A percentile compares a stretch with the other conserved stretches of the same genome.
These are phyloP conservation scores for Paecilomyces sp. DNA, from an alignment of 2,329 filamentous ascomycete genomes.

Conservation along the genomic window DNA sequence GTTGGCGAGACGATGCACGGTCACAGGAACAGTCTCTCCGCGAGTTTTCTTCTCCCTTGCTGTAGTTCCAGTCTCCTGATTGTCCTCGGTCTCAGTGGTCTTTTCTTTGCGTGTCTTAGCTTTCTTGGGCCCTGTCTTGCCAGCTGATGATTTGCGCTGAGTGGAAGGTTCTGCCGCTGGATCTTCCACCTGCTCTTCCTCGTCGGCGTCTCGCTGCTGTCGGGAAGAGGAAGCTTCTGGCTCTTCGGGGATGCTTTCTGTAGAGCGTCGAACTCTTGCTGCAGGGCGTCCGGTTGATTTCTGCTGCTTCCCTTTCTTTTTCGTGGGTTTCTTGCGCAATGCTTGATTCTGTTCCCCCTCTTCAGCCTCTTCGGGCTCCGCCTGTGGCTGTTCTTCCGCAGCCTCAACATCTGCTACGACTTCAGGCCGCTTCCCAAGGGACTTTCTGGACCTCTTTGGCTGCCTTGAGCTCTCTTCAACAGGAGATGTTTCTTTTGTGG, in stretches of 20 bases:
- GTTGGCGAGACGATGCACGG: constrained; percentile 34
- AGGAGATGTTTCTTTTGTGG: neutral
- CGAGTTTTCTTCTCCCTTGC: constrained; percentile 12
- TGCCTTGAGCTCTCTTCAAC: neutral
- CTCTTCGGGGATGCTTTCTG: constrained; percentile 1
- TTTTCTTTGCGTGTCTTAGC: constrained; percentile 1
- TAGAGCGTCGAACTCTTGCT: neutral
- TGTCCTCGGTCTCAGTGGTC: neutral
- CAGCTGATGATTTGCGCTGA: constrained; percentile 6
- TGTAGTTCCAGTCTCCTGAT: constrained; percentile 5
- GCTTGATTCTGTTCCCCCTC: neutral
- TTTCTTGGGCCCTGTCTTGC: constrained; percentile 5
- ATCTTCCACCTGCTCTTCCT: neutral
- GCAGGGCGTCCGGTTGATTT: neutral
- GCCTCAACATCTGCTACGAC: neutral
- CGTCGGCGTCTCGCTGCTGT: constrained; percentile 4
- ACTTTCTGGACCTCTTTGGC: neutral
- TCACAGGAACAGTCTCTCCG: constrained; percentile 32
- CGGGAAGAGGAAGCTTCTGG: constrained; percentile 4
- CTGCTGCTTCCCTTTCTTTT: constrained; percentile 1
- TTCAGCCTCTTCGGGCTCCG: neutral
- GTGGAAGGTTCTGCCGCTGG: neutral
- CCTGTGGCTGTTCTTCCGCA: neutral
- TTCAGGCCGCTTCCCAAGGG: neutral
- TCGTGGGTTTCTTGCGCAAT: neutral